Evolutionary conservation across 306 rosid genomes (phyloP).

Genomic region (Dalbergia cochinchinensis): DNA sequence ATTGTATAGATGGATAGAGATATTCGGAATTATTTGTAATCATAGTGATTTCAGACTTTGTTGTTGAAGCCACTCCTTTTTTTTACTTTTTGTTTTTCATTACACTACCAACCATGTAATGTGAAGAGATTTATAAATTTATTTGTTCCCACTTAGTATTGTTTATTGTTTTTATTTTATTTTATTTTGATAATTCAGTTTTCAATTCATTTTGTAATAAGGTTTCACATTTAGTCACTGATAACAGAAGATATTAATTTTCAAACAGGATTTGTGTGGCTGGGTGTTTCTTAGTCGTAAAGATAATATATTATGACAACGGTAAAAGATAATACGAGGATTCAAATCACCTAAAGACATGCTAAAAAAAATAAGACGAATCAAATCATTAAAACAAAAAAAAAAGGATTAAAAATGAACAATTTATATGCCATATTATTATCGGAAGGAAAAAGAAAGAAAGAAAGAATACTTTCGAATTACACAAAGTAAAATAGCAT

Average conservation of each 20-base stretch:
- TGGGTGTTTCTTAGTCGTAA: neutral
- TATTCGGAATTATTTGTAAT: neutral
- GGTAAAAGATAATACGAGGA: neutral
- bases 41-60: neutral
- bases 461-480: too few species aligned
- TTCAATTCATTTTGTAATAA: neutral
- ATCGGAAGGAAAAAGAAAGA: too few species aligned
- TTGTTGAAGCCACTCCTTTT: neutral
- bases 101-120: neutral
- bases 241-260: neutral
- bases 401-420: neutral
- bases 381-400: neutral
- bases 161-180: neutral
- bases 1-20: neutral
- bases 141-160: neutral
- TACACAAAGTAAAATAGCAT: neutral
- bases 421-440: neutral
- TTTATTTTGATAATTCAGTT: neutral
- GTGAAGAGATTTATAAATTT: neutral
- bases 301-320: neutral
- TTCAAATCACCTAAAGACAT: neutral
- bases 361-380: neutral
- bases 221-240: neutral
- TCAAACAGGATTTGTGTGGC: neutral
- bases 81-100: neutral